These are phyloP conservation scores for Eucommia ulmoides DNA, from an alignment of 257 asterid genomes.

Conservation along the genomic window DNA sequence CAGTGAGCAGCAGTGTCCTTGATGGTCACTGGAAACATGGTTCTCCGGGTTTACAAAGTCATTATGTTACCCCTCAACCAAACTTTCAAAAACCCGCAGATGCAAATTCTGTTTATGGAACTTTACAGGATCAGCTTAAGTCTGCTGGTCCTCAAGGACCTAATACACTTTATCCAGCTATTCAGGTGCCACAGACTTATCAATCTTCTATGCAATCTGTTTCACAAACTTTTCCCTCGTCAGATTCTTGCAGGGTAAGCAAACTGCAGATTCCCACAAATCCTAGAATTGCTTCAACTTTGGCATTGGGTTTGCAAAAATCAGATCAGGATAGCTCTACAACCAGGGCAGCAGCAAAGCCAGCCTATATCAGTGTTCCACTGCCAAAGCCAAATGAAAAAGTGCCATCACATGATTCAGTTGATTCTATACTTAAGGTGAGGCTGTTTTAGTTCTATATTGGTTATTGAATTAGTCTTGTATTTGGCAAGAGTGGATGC, in stretches of 20 bases:
- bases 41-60: constrained; percentile 44
- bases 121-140: constrained; percentile 40
- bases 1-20: constrained; percentile 31
- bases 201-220: constrained; percentile 54
- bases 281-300: constrained; percentile 82
- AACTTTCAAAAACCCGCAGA: constrained; percentile 41
- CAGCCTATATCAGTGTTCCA: constrained; percentile 70
- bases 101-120: constrained; percentile 28
- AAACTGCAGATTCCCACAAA: constrained; percentile 91
- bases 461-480: too few species aligned
- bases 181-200: constrained; percentile 47
- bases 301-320: constrained; percentile 38
- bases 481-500: too few species aligned
- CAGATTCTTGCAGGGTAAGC: constrained; percentile 47
- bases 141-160: constrained; percentile 41
- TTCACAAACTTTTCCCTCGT: constrained; percentile 34
- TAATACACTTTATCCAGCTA: constrained; percentile 30
- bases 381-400: constrained; percentile 46
- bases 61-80: constrained; percentile 30
- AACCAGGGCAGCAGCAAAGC: constrained; percentile 34
- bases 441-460: too few species aligned
- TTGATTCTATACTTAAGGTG: constrained; percentile 70
- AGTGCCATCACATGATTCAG: constrained; percentile 34
- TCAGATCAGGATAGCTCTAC: constrained; percentile 47
- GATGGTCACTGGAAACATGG: constrained; percentile 67